Conservation (phyloP, 306 rosid species). For the Abrus precatorius region DNA sequence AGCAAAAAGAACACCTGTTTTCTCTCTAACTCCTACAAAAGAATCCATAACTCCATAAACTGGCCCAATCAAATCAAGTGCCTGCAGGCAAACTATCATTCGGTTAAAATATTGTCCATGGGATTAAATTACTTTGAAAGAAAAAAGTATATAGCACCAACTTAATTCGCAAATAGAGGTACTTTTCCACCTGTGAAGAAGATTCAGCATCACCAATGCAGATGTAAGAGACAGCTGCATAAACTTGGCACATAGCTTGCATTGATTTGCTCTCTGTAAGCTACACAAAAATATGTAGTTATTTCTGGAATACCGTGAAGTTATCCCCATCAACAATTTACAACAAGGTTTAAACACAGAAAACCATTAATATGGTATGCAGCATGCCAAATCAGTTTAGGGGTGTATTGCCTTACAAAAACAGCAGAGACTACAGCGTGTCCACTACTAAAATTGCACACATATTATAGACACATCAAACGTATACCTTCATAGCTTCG, state of each 20-base stretch:
- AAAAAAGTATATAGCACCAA: conserved; percentile 28
- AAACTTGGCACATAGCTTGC: conserved; percentile 93
- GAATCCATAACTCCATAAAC: conserved; percentile 92
- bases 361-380: conserved; percentile 30
- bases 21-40: conserved; percentile 98
- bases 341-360: conserved; percentile 25
- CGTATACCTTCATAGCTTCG: conserved; percentile 83
- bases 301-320: conserved; percentile 43
- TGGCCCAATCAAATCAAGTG: conserved; percentile 93
- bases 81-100: conserved; percentile 68
- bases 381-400: conserved; percentile 47
- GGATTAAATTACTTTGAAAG: conserved; percentile 4
- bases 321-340: conserved; percentile 23
- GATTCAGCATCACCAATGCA: conserved; percentile 99
- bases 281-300: conserved; percentile 59
- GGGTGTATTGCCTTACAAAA: conserved; percentile 33
- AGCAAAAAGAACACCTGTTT: conserved; percentile 91
- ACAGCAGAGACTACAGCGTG: conserved; percentile 37
- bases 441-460: conserved; percentile 27
- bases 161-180: conserved; percentile 27
- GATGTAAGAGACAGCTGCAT: conserved; percentile 93
- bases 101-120: conserved; percentile 31
- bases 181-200: conserved; percentile 75
- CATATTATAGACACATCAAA: conserved; percentile 32
- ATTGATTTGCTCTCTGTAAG: conserved; percentile 93